Evolutionary conservation across 2,329 filamentous ascomycete genomes (phyloP).

Genomic region (Ophiocordyceps camponoti-saundersi): DNA sequence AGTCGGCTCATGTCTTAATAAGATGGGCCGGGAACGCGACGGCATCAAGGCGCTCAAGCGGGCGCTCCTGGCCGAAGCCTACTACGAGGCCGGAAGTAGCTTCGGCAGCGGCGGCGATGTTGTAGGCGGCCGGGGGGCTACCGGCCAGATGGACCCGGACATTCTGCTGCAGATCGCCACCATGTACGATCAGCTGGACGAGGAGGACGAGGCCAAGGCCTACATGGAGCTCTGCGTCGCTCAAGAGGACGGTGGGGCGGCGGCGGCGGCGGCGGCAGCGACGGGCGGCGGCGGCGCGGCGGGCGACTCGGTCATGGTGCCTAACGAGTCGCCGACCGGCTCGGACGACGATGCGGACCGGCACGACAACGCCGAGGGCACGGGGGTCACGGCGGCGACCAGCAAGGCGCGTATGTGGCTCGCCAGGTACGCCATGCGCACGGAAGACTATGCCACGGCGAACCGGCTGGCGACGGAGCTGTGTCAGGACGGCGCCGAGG

Average conservation of each 20-base stretch:
- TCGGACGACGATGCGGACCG: conserved; percentile 20
- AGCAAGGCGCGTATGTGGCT: conserved; percentile 91
- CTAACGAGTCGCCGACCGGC: conserved; percentile 31
- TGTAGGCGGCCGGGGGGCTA: conserved; percentile 30
- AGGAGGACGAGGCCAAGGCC: conserved; percentile 64
- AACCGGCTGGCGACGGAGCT: conserved; percentile 75
- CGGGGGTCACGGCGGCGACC: conserved; percentile 80
- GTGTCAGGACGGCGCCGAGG: conserved; percentile 88
- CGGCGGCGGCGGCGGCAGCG: conserved; percentile 12
- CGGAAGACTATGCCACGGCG: conserved; percentile 58
- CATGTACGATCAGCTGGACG: conserved; percentile 69
- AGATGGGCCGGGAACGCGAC: conserved; percentile 73
- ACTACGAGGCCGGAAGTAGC: conserved; percentile 52
- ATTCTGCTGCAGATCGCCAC: conserved; percentile 77
- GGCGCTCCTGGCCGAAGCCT: conserved; percentile 73
- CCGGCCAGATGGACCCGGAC: conserved; percentile 65
- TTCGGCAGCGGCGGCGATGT: conserved; percentile 29
- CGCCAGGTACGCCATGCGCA: conserved; percentile 62
- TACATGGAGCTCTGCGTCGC: conserved; percentile 96
- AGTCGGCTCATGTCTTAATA: conserved; percentile 78
- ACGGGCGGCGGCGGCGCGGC: conserved; percentile 17
- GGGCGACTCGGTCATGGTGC: conserved; percentile 35
- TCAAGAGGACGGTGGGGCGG: conserved; percentile 62
- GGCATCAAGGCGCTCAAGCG: conserved; percentile 92
- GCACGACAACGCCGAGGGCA: conserved; percentile 31